phyloP scores from a whole-genome alignment of 83 land plant genomes.

The Diphasiastrum complanatum region DNA sequence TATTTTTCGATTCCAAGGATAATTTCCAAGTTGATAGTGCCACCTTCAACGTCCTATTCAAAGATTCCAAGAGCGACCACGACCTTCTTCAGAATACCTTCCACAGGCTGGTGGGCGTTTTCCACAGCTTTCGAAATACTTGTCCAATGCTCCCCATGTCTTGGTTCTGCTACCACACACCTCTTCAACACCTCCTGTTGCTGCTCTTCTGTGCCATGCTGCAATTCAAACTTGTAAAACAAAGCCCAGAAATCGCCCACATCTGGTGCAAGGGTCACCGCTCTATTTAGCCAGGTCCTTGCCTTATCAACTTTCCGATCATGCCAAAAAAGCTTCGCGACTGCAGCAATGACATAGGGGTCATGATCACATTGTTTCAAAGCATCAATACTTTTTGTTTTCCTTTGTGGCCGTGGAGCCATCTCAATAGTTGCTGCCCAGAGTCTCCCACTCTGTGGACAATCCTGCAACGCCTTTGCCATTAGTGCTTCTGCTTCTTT shows the following conservation, averaged over 20 bases:
- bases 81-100: slow-evolving; percentile 82
- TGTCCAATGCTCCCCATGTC: slow-evolving; percentile 88
- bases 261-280: slow-evolving; percentile 85
- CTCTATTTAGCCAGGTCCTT: slow-evolving; percentile 74
- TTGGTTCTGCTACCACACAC: slow-evolving; percentile 79
- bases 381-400: slow-evolving; percentile 79
- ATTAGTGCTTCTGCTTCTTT: slow-evolving; percentile 77
- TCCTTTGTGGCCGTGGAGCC: slow-evolving; percentile 87
- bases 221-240: slow-evolving; percentile 83
- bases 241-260: slow-evolving; percentile 96
- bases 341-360: slow-evolving; percentile 90
- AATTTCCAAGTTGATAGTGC: no score
- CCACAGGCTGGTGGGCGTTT: slow-evolving; percentile 73
- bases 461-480: slow-evolving; percentile 96
- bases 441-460: slow-evolving; percentile 77
- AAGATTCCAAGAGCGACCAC: no score
- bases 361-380: slow-evolving; percentile 74
- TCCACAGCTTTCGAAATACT: slow-evolving; percentile 79
- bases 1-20: no score
- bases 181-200: slow-evolving; percentile 78
- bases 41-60: no score
- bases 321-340: slow-evolving; percentile 90
- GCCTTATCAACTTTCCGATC: slow-evolving; percentile 93
- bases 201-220: slow-evolving; percentile 78
- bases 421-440: slow-evolving; percentile 93